Evolutionary conservation across 495 filamentous ascomycete species (phyloP).

Genomic region (Talaromyces adpressus): DNA sequence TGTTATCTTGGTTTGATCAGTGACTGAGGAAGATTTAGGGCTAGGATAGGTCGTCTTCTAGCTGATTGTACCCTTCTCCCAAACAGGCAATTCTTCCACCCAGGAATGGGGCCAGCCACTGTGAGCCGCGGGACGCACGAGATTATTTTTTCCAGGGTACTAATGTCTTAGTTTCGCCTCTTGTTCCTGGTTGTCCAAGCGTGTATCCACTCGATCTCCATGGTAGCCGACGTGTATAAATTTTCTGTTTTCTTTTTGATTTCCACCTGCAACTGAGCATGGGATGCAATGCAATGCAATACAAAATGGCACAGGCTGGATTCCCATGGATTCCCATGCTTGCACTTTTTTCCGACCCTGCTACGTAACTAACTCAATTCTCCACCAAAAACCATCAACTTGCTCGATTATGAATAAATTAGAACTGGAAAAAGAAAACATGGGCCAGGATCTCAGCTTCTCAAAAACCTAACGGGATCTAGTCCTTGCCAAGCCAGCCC

Average conservation of each 20-base stretch:
- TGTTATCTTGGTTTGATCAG: neutral
- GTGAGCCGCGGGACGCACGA: neutral
- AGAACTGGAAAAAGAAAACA: neutral
- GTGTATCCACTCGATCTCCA: neutral
- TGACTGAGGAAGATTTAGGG: neutral
- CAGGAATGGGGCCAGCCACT: neutral
- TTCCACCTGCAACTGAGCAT: neutral
- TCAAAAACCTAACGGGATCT: neutral
- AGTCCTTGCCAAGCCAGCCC: neutral
- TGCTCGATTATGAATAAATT: neutral
- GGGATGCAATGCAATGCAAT: slow-evolving; percentile 1
- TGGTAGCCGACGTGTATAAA: neutral
- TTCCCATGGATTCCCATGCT: neutral
- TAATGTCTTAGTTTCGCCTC: neutral
- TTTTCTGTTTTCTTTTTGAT: neutral
- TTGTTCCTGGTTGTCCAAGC: neutral
- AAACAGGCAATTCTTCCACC: neutral
- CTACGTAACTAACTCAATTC: neutral
- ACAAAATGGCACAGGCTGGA: neutral
- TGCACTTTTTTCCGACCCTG: neutral
- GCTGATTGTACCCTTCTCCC: neutral
- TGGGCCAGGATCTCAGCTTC: neutral
- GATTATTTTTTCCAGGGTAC: neutral
- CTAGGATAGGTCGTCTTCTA: neutral
- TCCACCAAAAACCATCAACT: neutral